Evolutionary conservation across 495 filamentous ascomycete species (phyloP).

Genomic region (Trichoderma reesei): DNA sequence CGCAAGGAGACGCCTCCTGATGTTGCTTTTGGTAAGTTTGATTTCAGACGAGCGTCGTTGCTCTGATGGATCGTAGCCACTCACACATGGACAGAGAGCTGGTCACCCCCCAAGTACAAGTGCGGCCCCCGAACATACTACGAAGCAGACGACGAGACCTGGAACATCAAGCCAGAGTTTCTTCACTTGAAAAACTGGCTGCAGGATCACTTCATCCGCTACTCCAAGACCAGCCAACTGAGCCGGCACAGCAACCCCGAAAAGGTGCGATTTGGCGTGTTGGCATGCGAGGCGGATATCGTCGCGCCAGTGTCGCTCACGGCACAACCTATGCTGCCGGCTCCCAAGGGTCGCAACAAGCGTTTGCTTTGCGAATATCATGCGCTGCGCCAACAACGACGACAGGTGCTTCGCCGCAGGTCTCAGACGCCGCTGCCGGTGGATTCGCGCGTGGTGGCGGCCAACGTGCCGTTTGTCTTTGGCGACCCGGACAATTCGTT

Average conservation of each 20-base stretch:
- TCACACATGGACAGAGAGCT: not conserved
- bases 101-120: constrained; percentile 14
- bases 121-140: constrained; percentile 21
- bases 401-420: not conserved
- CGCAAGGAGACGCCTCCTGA: constrained; percentile 11
- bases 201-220: constrained; percentile 20
- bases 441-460: not conserved
- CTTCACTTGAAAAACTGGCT: constrained; percentile 20
- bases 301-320: constrained; percentile 9
- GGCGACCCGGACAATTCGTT: not conserved
- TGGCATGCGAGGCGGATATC: constrained; percentile 22
- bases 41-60: not conserved
- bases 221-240: constrained; percentile 15
- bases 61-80: not conserved
- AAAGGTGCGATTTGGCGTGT: constrained; percentile 21
- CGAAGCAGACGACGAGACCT: constrained; percentile 18
- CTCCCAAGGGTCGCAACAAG: constrained; percentile 2
- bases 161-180: constrained; percentile 20
- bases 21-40: not conserved
- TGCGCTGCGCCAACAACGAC: not conserved
- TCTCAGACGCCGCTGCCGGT: not conserved
- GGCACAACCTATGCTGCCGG: not conserved
- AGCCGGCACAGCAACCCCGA: constrained; percentile 17
- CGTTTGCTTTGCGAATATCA: constrained; percentile 1
- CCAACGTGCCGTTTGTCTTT: not conserved